These are phyloP conservation scores for Plasmodium vivax DNA, from an alignment of 169 alveolate genomes.

Conservation along the genomic window DNA sequence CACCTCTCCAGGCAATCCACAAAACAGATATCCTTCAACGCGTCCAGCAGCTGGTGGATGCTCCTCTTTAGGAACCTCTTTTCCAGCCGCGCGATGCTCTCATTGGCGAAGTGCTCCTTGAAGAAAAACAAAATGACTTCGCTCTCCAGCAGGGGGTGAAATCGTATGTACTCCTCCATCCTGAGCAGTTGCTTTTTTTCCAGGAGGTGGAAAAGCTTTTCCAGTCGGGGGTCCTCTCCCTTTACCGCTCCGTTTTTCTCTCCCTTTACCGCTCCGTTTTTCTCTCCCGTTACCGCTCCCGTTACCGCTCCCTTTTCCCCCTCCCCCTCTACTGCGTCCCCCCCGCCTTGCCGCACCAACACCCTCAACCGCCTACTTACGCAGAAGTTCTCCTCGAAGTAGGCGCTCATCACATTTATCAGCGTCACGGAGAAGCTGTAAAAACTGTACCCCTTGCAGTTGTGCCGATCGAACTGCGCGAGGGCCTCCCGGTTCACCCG, in stretches of 20 bases:
- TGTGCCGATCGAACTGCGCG: slow-evolving; percentile 3
- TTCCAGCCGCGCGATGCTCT: slow-evolving; percentile 3
- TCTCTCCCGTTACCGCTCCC: background rate
- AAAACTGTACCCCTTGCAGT: background rate
- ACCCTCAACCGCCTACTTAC: background rate
- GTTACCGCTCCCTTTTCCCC: background rate
- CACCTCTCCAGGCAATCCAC: slow-evolving; percentile 25
- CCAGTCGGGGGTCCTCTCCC: background rate
- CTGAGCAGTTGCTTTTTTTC: background rate
- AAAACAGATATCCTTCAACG: slow-evolving; percentile 29
- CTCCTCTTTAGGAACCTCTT: background rate
- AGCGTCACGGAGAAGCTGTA: slow-evolving; percentile 23
- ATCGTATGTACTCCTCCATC: slow-evolving; percentile 7
- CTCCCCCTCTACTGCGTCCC: background rate
- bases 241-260: background rate
- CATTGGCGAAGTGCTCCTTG: slow-evolving; percentile 49
- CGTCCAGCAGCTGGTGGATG: slow-evolving; percentile 21
- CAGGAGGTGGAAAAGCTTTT: background rate
- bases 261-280: background rate
- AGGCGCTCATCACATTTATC: slow-evolving; percentile 19
- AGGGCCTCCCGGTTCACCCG: slow-evolving; percentile 1
- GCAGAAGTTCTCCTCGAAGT: slow-evolving; percentile 23
- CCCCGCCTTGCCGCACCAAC: background rate
- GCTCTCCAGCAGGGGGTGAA: slow-evolving; percentile 14
- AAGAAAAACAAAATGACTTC: slow-evolving; percentile 44